Evolutionary conservation across 768 basidiomycete genomes (phyloP).

Genomic region (Steccherinum ochraceum): DNA sequence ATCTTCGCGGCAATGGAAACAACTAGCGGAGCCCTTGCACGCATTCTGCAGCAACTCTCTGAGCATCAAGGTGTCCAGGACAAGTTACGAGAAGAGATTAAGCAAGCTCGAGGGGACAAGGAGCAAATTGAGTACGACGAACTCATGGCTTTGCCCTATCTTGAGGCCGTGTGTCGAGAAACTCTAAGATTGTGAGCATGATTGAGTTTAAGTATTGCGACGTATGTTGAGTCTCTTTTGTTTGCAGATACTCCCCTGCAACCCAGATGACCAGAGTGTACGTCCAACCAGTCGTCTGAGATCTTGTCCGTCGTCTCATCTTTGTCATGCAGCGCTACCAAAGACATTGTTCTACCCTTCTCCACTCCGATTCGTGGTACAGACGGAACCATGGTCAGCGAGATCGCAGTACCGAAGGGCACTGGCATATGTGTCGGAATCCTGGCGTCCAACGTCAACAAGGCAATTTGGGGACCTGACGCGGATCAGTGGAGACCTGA

Average conservation of each 20-base stretch:
- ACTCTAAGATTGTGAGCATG: slow-evolving; percentile 38
- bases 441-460: slow-evolving; percentile 41
- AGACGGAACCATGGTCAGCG: slow-evolving; percentile 32
- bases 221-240: not conserved
- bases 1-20: slow-evolving; percentile 23
- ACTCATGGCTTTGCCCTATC: slow-evolving; percentile 41
- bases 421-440: slow-evolving; percentile 39
- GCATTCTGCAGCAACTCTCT: slow-evolving; percentile 17
- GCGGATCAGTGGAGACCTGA: slow-evolving; percentile 56
- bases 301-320: no score
- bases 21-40: slow-evolving; percentile 16
- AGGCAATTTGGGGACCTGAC: slow-evolving; percentile 54
- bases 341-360: slow-evolving; percentile 57
- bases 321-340: not conserved
- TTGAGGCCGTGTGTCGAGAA: slow-evolving; percentile 60
- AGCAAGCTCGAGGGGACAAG: slow-evolving; percentile 3
- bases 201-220: not conserved
- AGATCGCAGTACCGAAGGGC: slow-evolving; percentile 42
- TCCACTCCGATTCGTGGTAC: slow-evolving; percentile 37
- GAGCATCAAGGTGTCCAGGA: slow-evolving; percentile 18
- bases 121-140: slow-evolving; percentile 15
- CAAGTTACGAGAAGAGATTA: slow-evolving; percentile 17
- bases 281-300: not conserved
- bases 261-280: slow-evolving; percentile 24
- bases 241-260: slow-evolving; percentile 37